phyloP scores from a whole-genome alignment of 2,329 filamentous ascomycete genomes.

The Emmonsiellopsis sp. region DNA sequence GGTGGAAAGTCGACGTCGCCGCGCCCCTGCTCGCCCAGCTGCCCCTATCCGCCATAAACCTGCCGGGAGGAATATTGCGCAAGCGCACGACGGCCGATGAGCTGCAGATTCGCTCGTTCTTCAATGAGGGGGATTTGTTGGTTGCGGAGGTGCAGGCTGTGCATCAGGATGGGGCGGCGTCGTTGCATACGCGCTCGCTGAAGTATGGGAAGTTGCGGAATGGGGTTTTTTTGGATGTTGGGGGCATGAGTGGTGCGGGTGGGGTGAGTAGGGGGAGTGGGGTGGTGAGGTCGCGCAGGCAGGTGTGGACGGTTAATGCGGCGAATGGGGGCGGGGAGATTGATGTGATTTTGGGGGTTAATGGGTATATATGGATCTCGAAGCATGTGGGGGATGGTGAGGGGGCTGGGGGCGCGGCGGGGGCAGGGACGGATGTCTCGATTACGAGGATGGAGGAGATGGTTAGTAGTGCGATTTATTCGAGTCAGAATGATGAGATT shows the following conservation, averaged over 20 bases:
- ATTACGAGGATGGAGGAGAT: conserved; percentile 84
- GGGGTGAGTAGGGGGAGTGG: conserved; percentile 65
- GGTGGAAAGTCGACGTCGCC: conserved; percentile 92
- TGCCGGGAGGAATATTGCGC: conserved; percentile 85
- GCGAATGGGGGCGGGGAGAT: conserved; percentile 48
- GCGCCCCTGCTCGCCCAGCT: conserved; percentile 77
- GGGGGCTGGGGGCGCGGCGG: conserved; percentile 22
- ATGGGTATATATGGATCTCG: conserved; percentile 93
- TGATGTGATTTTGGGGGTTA: conserved; percentile 84
- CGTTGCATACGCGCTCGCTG: conserved; percentile 78
- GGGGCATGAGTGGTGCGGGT: conserved; percentile 63
- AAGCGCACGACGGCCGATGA: conserved; percentile 92
- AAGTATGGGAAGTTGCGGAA: conserved; percentile 96
- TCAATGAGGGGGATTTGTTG: conserved; percentile 85
- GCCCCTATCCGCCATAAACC: conserved; percentile 81
- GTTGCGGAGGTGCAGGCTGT: conserved; percentile 92
- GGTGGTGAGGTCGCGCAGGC: conserved; percentile 72
- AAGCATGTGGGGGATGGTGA: conserved; percentile 63
- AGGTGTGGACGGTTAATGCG: conserved; percentile 68
- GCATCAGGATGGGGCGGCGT: conserved; percentile 74
- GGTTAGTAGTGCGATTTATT: conserved; percentile 79
- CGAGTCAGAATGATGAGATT: conserved; percentile 87
- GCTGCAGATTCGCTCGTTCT: conserved; percentile 94
- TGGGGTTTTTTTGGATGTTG: conserved; percentile 76
- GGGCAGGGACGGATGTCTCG: conserved; percentile 44